A percentile compares a stretch with the other conserved stretches of the same genome.
Conservation (phyloP, 345 rosid species). For the Populus tremula region DNA sequence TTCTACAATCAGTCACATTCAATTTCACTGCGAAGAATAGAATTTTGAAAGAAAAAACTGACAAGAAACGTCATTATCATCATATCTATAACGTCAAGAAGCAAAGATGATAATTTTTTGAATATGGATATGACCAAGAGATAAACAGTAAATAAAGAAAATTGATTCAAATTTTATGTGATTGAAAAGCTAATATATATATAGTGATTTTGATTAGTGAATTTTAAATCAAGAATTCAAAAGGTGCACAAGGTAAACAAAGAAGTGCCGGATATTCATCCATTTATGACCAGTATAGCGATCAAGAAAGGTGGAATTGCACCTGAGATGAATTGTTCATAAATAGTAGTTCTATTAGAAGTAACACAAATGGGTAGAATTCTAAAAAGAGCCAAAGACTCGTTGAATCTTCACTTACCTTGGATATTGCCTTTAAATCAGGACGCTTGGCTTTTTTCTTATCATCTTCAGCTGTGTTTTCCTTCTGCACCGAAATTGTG, state of each 20-base stretch:
- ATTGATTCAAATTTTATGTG: neutral
- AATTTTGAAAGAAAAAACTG: neutral
- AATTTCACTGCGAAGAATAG: neutral
- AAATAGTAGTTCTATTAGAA: neutral
- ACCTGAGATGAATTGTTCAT: neutral
- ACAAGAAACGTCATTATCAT: neutral
- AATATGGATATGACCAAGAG: neutral
- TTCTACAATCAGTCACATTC: neutral
- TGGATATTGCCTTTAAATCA: conserved; percentile 72
- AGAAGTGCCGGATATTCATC: neutral
- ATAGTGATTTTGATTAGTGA: neutral
- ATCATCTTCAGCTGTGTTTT: conserved; percentile 22
- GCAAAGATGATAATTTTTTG: neutral
- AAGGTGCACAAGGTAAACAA: neutral
- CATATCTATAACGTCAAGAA: neutral
- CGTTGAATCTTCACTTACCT: conserved; percentile 42
- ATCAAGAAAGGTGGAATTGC: neutral
- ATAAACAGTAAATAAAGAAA: neutral
- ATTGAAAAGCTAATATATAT: too few relatives aligned
- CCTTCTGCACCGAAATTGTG: conserved; percentile 35
- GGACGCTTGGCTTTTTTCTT: conserved; percentile 54
- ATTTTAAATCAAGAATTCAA: too few relatives aligned
- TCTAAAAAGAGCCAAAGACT: neutral
- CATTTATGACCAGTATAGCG: neutral
- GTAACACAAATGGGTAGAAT: neutral